These are phyloP conservation scores for Pythium phragmitis DNA, from an alignment of 352 stramenopile species.

Conservation along the genomic window DNA sequence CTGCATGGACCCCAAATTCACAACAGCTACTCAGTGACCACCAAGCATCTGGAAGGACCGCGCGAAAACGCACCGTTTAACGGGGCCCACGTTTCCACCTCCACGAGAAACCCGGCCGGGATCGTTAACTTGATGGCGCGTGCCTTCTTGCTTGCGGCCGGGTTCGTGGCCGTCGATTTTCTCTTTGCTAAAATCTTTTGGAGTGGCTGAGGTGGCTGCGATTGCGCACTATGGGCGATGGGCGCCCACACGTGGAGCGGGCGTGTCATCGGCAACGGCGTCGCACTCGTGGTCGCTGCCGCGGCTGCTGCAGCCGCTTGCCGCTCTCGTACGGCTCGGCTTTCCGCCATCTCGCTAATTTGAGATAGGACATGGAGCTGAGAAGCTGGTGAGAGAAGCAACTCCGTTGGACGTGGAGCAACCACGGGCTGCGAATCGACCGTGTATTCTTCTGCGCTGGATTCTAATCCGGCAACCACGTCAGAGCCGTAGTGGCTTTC, in stretches of 20 bases:
- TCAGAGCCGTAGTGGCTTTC: not conserved
- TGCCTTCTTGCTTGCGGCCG: not conserved
- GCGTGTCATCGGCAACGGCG: not conserved
- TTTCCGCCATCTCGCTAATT: conserved; percentile 68
- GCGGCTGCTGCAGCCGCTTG: not conserved
- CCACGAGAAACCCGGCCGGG: conserved; percentile 32
- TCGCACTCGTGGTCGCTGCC: not conserved
- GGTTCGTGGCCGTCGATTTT: not conserved
- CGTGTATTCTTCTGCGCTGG: not conserved
- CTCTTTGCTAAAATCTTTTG: conserved; percentile 16
- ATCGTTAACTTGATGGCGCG: not conserved
- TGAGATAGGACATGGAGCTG: conserved; percentile 75
- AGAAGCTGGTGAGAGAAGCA: conserved; percentile 61
- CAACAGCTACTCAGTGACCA: not conserved
- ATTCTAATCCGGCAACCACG: not conserved
- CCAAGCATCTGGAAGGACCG: no score
- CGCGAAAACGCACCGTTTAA: conserved; percentile 49
- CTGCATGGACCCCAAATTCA: not conserved
- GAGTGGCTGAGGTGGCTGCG: not conserved
- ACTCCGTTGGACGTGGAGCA: conserved; percentile 16
- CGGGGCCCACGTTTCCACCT: conserved; percentile 65
- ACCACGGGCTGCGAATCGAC: not conserved
- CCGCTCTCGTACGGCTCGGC: conserved; percentile 20
- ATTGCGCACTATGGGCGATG: not conserved
- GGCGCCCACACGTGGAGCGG: conserved; percentile 14